Conservation (phyloP, 176 grass and related monocot genomes). For the Triticum monococcum region DNA sequence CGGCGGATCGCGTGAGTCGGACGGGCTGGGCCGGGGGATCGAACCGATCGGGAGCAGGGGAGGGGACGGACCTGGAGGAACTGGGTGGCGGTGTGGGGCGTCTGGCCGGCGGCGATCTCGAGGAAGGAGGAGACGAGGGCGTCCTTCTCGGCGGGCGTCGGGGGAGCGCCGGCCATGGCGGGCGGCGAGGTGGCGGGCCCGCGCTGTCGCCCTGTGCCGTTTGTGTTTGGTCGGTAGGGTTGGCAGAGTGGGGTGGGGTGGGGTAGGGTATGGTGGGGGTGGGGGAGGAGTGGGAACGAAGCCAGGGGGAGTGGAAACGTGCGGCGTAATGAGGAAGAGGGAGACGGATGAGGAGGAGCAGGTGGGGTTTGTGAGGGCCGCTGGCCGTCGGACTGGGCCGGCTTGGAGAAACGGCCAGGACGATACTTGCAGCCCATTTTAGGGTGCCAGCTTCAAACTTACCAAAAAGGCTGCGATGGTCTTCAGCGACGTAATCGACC, state of each 20-base stretch:
- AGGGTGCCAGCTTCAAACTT: no score
- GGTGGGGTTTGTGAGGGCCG: no score
- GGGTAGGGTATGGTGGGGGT: neutral
- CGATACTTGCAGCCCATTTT: no score
- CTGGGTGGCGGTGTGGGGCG: slow-evolving; percentile 60
- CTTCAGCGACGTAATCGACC: no score
- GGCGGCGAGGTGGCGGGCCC: slow-evolving; percentile 9
- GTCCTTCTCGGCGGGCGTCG: slow-evolving; percentile 48
- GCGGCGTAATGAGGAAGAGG: slow-evolving; percentile 32
- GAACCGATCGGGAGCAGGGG: neutral
- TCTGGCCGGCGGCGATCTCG: slow-evolving; percentile 91
- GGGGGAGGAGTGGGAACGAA: slow-evolving; percentile 1
- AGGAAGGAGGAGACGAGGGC: slow-evolving; percentile 75
- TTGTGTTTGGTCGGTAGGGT: slow-evolving; percentile 25
- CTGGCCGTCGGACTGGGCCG: no score
- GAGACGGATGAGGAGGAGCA: neutral
- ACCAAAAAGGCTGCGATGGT: no score
- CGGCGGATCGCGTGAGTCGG: neutral
- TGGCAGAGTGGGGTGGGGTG: neutral
- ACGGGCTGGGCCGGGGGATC: neutral
- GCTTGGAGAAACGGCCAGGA: no score
- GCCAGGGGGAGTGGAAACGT: slow-evolving; percentile 5
- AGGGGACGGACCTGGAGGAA: slow-evolving; percentile 59
- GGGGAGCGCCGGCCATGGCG: slow-evolving; percentile 44
- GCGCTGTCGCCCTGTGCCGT: neutral